A percentile compares a stretch with the other conserved stretches of the same genome.
Evolutionary conservation across 2,329 filamentous ascomycete species (phyloP).

Genomic region (Ceratocystis destructans): DNA sequence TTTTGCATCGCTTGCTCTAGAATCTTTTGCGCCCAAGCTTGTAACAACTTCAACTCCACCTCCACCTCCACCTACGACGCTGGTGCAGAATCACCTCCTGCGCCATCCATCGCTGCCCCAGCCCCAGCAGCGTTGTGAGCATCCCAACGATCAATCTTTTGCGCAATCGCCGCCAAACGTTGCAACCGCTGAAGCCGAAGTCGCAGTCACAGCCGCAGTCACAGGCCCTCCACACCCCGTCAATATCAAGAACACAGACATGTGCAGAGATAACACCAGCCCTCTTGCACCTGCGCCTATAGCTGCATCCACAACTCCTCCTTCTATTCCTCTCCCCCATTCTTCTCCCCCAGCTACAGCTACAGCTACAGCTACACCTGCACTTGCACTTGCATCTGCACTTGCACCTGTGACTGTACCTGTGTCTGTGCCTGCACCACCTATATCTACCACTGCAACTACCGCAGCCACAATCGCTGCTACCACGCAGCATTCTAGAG

Average conservation of each 20-base stretch:
- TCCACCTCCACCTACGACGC: too few species aligned
- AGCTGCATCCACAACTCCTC: neutral
- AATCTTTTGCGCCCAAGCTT: neutral
- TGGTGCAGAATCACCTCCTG: neutral
- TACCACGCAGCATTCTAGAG: neutral
- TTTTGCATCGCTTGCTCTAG: slow-evolving; percentile 2
- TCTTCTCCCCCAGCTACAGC: too few species aligned
- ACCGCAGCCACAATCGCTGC: too few species aligned
- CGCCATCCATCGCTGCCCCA: neutral
- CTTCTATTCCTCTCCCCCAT: neutral
- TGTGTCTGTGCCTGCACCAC: neutral
- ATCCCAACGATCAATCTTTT: neutral
- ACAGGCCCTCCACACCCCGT: neutral
- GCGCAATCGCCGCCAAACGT: neutral
- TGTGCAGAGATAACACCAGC: neutral
- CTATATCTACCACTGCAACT: too few species aligned
- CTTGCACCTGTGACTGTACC: neutral
- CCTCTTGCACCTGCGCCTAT: neutral
- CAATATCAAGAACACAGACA: neutral
- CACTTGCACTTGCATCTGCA: neutral
- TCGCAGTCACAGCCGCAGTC: neutral
- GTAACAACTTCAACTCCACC: neutral
- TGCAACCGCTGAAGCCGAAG: slow-evolving; percentile 3
- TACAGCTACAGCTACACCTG: neutral
- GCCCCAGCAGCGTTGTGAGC: neutral